Percentiles rank a stretch among this genome's conserved stretches.
Evolutionary conservation across 495 filamentous ascomycete genomes (phyloP).

Genomic region (Diplogelasinospora grovesii): DNA sequence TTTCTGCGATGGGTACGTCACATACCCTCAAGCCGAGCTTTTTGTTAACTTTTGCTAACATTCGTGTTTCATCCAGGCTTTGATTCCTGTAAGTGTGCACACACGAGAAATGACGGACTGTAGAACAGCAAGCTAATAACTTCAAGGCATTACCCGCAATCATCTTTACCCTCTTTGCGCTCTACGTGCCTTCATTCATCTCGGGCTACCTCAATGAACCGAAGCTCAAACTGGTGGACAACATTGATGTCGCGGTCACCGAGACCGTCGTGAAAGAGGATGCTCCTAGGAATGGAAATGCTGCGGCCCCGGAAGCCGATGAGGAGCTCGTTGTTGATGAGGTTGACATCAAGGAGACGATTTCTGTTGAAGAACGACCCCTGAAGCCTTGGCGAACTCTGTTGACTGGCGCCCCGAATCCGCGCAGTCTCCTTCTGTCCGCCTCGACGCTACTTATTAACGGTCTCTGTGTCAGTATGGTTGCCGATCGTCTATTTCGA

Average conservation of each 20-base stretch:
- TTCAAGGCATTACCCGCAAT: conserved; percentile 52
- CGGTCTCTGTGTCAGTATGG: conserved; percentile 53
- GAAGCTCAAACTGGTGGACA: conserved; percentile 54
- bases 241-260: conserved; percentile 53
- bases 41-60: conserved; percentile 11
- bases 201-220: conserved; percentile 50
- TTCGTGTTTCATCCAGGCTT: conserved; percentile 8
- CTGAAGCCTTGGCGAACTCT: conserved; percentile 51
- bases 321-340: conserved; percentile 33
- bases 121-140: conserved; percentile 10
- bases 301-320: neutral
- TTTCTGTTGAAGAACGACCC: conserved; percentile 33
- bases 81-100: conserved; percentile 30
- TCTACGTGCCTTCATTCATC: conserved; percentile 68
- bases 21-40: neutral
- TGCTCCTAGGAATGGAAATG: conserved; percentile 11
- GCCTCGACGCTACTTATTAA: conserved; percentile 66
- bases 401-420: conserved; percentile 68
- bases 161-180: conserved; percentile 60
- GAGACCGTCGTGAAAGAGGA: conserved; percentile 37
- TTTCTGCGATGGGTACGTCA: conserved; percentile 81
- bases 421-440: conserved; percentile 50
- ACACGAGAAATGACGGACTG: too few species aligned
- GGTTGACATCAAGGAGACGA: conserved; percentile 46
- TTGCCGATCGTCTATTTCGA: conserved; percentile 67